Base-by-base conservation (phyloP, 2,329 filamentous ascomycete genomes). In the Ophiosphaerella narmari region DNA sequence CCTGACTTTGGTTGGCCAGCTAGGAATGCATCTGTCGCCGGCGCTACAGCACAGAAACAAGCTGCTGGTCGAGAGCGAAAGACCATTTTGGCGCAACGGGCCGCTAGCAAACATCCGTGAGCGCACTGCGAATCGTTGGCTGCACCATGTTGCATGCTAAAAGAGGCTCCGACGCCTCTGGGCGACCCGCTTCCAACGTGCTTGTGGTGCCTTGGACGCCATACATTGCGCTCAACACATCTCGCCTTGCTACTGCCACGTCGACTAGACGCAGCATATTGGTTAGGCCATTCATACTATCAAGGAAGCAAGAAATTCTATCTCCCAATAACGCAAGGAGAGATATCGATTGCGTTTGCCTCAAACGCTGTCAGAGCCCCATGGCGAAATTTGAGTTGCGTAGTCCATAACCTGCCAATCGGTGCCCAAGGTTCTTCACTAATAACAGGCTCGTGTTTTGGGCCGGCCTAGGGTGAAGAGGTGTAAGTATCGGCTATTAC, bases 1-100 rank as follows among this genome's bases (percentile, higher is more conserved):
- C 50, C 46, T 56, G 54, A 55, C 52, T 47, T 52, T 64, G 55
- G 63, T 41, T 70, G 59, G 67, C 59, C 49, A 46, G 14, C 40
- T 36, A 36, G 37, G 46, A 56, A 50, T 55, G 54, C 35, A 32
- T 50, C 39, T 43, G 47, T 34, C 43, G 52, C 57, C 46, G 58
- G 66, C 66, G 67, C 67, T 64, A 66, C 61, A 65, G 45, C 50
- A 9, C 18, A 26, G 6, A 45, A 39, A 46, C 46, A 57, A 52
- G 52, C 33, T 49, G 50, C 57, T 64, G 60, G 60, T 55, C 51
- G 44, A 43, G 34, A 49, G 46, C 34, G 39, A 56, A 43, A 46
- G 51, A 50, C 50, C 53, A 55, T 48, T 43, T 60, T 55, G 54
- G 61, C 57, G 62, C 65, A 49, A 59, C 67, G 59, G 62, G 44